Base-by-base conservation (phyloP, 73 alveolate species). In the Breviolum minutum region DNA sequence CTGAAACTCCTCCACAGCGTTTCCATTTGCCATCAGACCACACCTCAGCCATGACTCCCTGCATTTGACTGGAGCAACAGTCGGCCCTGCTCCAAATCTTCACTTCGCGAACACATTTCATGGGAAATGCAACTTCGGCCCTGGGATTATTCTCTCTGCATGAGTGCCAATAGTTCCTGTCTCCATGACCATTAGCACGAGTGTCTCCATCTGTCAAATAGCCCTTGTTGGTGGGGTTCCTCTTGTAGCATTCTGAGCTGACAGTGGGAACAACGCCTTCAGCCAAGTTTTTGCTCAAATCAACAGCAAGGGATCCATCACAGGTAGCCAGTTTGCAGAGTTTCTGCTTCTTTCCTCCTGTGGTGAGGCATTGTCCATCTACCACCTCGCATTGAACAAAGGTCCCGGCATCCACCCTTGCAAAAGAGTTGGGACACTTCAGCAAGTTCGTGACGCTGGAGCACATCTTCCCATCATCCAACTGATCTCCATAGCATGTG, bases 201-300 rank as follows among this genome's bases (percentile, higher is more conserved):
- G 89, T 81, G 89, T 81, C 89, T 7, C 89, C 89, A 81, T 81
- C 89, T 6, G 89, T 81, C 89, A 81, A 32, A 70, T 30, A 81
- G 32, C 68, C 70, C 69, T 81, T 81, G 89, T 48, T 48, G 89
- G 70, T 40, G 8, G 89, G 89, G 13, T 81, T 81, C 70, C 68
- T 30, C 32, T 30, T 81, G 89, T 30, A 81, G 30, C 89, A 81
- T 48, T 81, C 89, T 22, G 89, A 81, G 89, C 89, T 81, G 89
- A 81, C 89, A 10, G 26, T 81, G 32, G 89, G 89, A 16, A 19
- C 27, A 12, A 81, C 69, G 19, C 89, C 89, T 16, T 30, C 89
- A 11, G 27, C 89, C 89, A 81, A 81, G 69, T 81, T 81, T 8
- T 6, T 11, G 32, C 89, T 48, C 32, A 19, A 13, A 29, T 81